Conservation (phyloP, 2,329 filamentous ascomycete genomes). For the Alternaria alternata region DNA sequence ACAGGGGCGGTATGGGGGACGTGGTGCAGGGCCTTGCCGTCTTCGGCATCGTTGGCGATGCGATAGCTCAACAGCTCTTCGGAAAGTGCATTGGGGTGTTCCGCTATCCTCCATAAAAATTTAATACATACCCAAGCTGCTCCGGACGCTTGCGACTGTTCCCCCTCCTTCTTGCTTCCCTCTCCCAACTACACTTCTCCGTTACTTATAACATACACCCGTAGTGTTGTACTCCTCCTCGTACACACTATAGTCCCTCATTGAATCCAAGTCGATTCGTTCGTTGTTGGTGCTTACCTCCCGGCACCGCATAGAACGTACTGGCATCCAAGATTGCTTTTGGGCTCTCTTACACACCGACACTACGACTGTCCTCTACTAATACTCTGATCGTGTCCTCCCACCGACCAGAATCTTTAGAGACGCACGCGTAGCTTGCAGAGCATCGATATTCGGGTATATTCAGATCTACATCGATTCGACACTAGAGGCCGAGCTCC, state of each 20-base stretch:
- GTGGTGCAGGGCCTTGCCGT: slow-evolving; percentile 29
- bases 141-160: slow-evolving; percentile 6
- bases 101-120: slow-evolving; percentile 29
- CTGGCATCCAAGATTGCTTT: slow-evolving; percentile 14
- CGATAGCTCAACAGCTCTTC: slow-evolving; percentile 47
- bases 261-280: slow-evolving; percentile 15
- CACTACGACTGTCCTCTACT: slow-evolving; percentile 24
- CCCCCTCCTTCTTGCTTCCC: slow-evolving; percentile 17
- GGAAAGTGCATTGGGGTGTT: slow-evolving; percentile 44
- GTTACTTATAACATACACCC: slow-evolving; percentile 3
- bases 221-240: slow-evolving; percentile 16
- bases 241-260: slow-evolving; percentile 14
- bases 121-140: slow-evolving; percentile 31
- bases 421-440: slow-evolving; percentile 5
- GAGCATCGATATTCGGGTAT: slow-evolving; percentile 9
- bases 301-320: slow-evolving; percentile 18
- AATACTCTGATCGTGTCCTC: slow-evolving; percentile 32
- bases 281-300: slow-evolving; percentile 30
- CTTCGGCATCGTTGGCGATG: slow-evolving; percentile 43
- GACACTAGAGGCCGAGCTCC: slow-evolving; percentile 33
- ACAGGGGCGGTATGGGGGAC: slow-evolving; percentile 29
- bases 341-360: slow-evolving; percentile 12
- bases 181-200: slow-evolving; percentile 7
- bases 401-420: slow-evolving; percentile 26
- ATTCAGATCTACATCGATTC: slow-evolving; percentile 22